These are phyloP conservation scores for Castanea mollissima DNA, from an alignment of 306 rosid species.

Conservation along the genomic window DNA sequence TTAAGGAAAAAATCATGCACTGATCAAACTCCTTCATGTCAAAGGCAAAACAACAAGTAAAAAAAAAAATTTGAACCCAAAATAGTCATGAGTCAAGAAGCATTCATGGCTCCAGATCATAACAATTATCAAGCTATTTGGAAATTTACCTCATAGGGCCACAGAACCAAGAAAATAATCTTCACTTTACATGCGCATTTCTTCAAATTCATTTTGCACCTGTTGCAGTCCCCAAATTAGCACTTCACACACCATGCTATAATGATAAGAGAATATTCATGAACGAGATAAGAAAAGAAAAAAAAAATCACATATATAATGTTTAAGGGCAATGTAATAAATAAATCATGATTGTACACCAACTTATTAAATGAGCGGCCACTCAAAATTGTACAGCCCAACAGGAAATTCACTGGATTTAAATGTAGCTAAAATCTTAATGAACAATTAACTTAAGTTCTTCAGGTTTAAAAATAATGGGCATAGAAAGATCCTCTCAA, in stretches of 20 bases:
- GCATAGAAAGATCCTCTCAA: neutral
- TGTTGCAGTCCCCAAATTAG: constrained; percentile 25
- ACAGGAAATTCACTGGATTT: too few relatives aligned
- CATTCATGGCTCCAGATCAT: neutral
- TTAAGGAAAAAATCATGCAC: neutral
- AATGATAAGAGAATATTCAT: neutral
- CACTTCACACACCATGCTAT: constrained; percentile 5
- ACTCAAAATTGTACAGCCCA: too few relatives aligned
- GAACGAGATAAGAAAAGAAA: neutral
- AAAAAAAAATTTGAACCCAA: neutral
- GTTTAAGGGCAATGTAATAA: neutral
- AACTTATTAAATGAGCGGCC: too few relatives aligned
- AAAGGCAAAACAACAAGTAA: neutral
- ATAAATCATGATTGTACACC: neutral
- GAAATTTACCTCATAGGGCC: neutral
- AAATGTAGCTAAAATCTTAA: neutral
- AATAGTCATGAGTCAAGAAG: neutral
- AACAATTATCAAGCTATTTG: neutral
- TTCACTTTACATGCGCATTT: constrained; percentile 9
- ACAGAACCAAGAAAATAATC: too few relatives aligned
- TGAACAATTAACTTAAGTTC: neutral
- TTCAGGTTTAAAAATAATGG: neutral
- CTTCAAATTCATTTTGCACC: constrained; percentile 27
- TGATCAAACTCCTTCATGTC: neutral
- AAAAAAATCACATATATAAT: neutral